phyloP scores from a whole-genome alignment of 352 stramenopile genomes.

The Thraustochytrium sp. region DNA sequence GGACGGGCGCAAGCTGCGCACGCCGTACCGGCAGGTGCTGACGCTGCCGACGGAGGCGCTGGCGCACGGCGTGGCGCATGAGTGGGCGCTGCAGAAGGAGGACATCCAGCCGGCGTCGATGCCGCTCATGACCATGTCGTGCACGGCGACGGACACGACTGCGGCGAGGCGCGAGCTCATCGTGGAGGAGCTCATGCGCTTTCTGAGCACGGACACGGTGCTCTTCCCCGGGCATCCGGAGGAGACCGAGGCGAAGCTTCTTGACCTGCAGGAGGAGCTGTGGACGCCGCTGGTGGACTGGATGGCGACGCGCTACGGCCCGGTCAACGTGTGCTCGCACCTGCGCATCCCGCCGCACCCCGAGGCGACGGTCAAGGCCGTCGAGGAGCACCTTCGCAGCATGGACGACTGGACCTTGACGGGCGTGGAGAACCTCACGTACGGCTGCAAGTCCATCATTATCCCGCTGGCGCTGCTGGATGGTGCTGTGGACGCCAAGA shows the following conservation, averaged over 20 bases:
- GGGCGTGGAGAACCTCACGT: constrained; percentile 58
- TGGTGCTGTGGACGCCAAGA: not conserved
- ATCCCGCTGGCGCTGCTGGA: constrained; percentile 57
- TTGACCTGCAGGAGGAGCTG: not conserved
- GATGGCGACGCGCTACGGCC: constrained; percentile 20
- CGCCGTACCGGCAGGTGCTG: not conserved
- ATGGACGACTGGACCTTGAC: constrained; percentile 68
- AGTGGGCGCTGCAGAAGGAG: constrained; percentile 46
- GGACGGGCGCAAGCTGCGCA: not conserved
- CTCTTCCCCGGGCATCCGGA: constrained; percentile 27
- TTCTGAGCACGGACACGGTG: constrained; percentile 39
- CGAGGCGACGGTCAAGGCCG: constrained; percentile 53
- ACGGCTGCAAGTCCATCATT: constrained; percentile 63
- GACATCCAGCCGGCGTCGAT: constrained; percentile 68
- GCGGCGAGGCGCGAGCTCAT: not conserved
- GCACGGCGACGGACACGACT: constrained; percentile 62
- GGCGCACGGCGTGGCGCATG: not conserved
- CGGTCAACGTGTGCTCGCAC: constrained; percentile 26
- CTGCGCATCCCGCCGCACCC: constrained; percentile 54
- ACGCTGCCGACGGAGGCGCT: not conserved
- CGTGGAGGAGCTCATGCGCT: constrained; percentile 30
- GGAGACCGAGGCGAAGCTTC: not conserved
- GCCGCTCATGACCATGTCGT: constrained; percentile 75
- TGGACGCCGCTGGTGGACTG: constrained; percentile 57
- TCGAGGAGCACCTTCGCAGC: constrained; percentile 53